Evolutionary conservation across 768 basidiomycete species (phyloP), one percentile per base, ranked within the genome.

Genomic region (Trametes gibbosa): DNA sequence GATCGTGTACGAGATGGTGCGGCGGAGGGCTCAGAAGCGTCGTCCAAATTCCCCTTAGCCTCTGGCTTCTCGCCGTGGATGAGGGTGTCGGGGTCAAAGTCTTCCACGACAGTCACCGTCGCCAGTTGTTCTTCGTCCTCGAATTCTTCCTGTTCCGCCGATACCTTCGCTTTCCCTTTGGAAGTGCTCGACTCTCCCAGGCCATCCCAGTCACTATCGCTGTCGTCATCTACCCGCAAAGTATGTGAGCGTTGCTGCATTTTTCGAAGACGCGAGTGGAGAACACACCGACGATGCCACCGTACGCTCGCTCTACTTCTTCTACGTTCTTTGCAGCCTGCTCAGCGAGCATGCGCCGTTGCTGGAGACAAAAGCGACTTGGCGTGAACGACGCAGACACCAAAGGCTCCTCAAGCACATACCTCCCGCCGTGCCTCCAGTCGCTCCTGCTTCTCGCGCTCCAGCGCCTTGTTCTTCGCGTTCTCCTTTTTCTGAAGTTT

Each of bases 81-180:
- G 69, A 86, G 72, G 43, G 77, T 72, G 66, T 83, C 80, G 21
- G 90, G 84, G 70, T 95, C 92, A 70, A 96, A 92, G 70, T 97
- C 92, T 69, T 97, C 92, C 14, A 92, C 86, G 50, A 97, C 86
- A 16, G 93, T 95, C 45, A 97, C 94, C 17, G 90, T 92, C 45
- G 95, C 92, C 32, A 91, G 79, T 60, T 87, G 81, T 68, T 95
- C 87, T 66, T 93, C 92, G 64, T 88, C 87, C 65, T 90, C 87
- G 63, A 85, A 95, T 69, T 90, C 87, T 69, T 84, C 81, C 55
- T 86, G 85, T 52, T 79, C 76, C 67, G 79, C 71, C 9, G 73
- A 64, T 35, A 66, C 64, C 40, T 63, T 63, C 14, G 61, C 61
- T 45, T 66, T 66, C 21, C 62, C 56, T 5, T 54, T 58, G n/a